These are phyloP conservation scores for Byssoonygena ceratinophila DNA, from an alignment of 2,329 filamentous ascomycete species.

Conservation along the genomic window DNA sequence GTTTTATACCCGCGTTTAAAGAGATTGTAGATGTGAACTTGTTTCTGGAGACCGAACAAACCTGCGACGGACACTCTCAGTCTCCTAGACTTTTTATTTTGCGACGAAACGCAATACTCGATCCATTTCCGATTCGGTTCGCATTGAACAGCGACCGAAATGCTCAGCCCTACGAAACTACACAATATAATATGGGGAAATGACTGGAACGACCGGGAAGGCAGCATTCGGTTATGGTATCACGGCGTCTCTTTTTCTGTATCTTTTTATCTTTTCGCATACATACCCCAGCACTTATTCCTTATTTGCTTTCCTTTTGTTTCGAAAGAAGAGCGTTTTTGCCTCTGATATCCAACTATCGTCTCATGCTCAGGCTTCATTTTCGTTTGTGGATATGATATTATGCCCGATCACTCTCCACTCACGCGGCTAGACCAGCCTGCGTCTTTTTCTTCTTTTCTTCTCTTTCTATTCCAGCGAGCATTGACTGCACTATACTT, in stretches of 20 bases:
- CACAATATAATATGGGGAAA: neutral
- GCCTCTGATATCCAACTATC: conserved; percentile 1
- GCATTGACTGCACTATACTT: conserved; percentile 5
- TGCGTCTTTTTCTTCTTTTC: conserved; percentile 13
- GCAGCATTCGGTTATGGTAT: neutral
- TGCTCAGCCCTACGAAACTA: neutral
- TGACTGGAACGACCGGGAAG: neutral
- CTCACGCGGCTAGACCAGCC: conserved; percentile 11
- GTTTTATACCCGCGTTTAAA: no score
- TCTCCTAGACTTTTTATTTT: neutral
- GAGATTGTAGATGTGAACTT: no score
- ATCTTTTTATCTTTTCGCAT: neutral
- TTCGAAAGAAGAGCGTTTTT: neutral
- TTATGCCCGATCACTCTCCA: conserved; percentile 14
- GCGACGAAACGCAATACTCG: neutral
- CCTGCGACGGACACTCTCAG: neutral
- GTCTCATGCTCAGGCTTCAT: conserved; percentile 4
- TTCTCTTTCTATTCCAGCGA: conserved; percentile 9
- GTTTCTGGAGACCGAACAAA: conserved; percentile 7
- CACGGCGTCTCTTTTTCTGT: conserved; percentile 4
- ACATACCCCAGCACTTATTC: neutral
- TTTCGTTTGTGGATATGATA: conserved; percentile 14
- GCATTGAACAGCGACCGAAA: neutral
- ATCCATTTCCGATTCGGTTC: neutral
- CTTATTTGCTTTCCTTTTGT: neutral